Evolutionary conservation across 345 rosid species (phyloP), one percentile per base, ranked within the genome.

Genomic region (Nasturtium officinale): DNA sequence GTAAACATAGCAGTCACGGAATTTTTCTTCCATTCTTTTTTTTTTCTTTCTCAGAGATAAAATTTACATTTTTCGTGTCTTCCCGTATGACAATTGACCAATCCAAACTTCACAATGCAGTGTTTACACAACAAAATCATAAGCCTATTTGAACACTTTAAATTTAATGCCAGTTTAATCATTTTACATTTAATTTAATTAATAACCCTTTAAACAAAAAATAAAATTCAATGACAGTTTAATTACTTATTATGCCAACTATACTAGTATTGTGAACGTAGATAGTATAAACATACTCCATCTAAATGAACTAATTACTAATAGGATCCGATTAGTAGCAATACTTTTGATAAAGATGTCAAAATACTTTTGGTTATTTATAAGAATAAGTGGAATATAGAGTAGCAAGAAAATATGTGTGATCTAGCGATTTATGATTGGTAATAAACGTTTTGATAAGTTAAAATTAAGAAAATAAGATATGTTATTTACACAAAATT

Each of bases 1-100:
- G 67, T 59, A 40, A 60, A 50, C 62, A 74, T 75, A 59, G 5
- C 23, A 43, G 40, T 67, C 78, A 67, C 69, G 21, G 48, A 75
- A 40, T 8, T 67, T 40, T 75, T 66, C 21, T 28, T 57, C 51
- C 25, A 25, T 65, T 74, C 5, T 21, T 73, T 57, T 58, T 3
- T 8, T 25, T 17, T 56, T 8, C 12, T 45, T 65, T 63, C 38
- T 17, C 23, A 53, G 26, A 63, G 15, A 48, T 74, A 8, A 53
- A 30, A 5, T 9, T 45, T 46, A 11, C 55, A 53, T 21, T 43
- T 18, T n/a, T 25, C 61, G 28, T 62, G 46, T 9, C 18, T 42
- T 62, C 3, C 9, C 0, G 53, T 28, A 12, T 50, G 18, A 38
- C 43, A 38, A 38, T 11, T 38, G 43, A 59, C 48, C 32, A 29